A percentile compares a stretch with the other conserved stretches of the same genome.
These are phyloP conservation scores for Peniophora sp. DNA, from an alignment of 1,284 basidiomycete species.

Conservation along the genomic window DNA sequence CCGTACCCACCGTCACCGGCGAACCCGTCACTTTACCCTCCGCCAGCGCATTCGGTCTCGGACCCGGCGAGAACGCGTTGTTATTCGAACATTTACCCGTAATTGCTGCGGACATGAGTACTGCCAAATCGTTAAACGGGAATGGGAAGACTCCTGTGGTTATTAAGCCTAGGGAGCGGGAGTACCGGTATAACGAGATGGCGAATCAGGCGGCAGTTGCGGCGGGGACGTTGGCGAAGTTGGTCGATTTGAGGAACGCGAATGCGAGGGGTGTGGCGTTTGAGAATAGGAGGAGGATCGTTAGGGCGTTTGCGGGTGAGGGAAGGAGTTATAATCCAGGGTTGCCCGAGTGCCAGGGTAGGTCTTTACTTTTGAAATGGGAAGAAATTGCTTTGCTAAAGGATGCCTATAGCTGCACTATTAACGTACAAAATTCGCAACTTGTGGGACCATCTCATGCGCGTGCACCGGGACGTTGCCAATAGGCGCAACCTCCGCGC, in stretches of 20 bases:
- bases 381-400: slow-evolving; percentile 3
- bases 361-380: slow-evolving; percentile 18
- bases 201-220: slow-evolving; percentile 26
- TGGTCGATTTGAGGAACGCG: slow-evolving; percentile 84
- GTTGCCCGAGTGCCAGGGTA: slow-evolving; percentile 83
- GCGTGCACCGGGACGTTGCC: slow-evolving; percentile 69
- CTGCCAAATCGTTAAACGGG: slow-evolving; percentile 3
- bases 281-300: slow-evolving; percentile 79
- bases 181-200: slow-evolving; percentile 1
- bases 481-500: slow-evolving; percentile 69
- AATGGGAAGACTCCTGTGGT: slow-evolving; percentile 1
- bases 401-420: slow-evolving; percentile 59
- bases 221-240: slow-evolving; percentile 55
- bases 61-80: slow-evolving; percentile 40
- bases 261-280: slow-evolving; percentile 78
- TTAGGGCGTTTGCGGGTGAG: slow-evolving; percentile 70
- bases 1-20: slow-evolving; percentile 18
- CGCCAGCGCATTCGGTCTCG: slow-evolving; percentile 57
- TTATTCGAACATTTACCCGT: slow-evolving; percentile 38
- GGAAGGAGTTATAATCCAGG: slow-evolving; percentile 74
- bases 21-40: slow-evolving; percentile 32
- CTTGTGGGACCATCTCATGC: slow-evolving; percentile 66
- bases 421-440: slow-evolving; percentile 83
- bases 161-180: slow-evolving; percentile 33
- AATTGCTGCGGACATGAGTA: slow-evolving; percentile 7